Base-by-base conservation (phyloP, 2,329 filamentous ascomycete species). In the Verticillium nubilum region DNA sequence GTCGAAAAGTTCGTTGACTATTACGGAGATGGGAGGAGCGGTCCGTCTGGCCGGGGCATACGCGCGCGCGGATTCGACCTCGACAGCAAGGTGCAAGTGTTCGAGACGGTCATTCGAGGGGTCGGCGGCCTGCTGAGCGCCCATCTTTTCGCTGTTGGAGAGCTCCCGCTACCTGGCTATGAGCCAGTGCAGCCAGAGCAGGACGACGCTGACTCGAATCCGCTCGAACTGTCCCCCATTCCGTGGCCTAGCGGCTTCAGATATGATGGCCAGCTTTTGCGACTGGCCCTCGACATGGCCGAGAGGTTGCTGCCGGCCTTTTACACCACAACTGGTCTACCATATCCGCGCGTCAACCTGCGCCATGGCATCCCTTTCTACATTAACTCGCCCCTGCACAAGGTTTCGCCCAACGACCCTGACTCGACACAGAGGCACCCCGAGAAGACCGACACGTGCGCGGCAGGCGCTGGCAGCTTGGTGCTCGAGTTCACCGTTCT, bases 81-180 rank as follows among this genome's bases (percentile, higher is more conserved):
- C 47, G 94, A 99, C 74, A 97, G 93, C 77, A 99, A 98, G 75
- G 95, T 99, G 2, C 94, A 99, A 76, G 92, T 99, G 42, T 99
- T 99, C 69, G 95, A 99, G 78, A 98, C 94, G 0, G 94, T 97
- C 35, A 99, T 99, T 66, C 85, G 95, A 60, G 95, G 94, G 17
- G 85, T 96, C 53, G 95, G 95, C 15, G 95, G 95, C 0, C 78
- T 99, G 59, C 76, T 99, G 64, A 97, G 93, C 69, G 92, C 94
- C 2, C 95, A 99, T 76, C 78, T 97, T 50, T 99, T 99, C 72
- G 94, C 95, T 13, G 81, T 92, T 25, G 95, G 93, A 33, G 92
- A 96, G 60, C 76, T 99, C 59, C 95, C 95, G 1, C 97, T 98
- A 59, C 78, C 81, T 15, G 89, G 90, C 37, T 97, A 97, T 70